Evolutionary conservation across 2,329 filamentous ascomycete genomes (phyloP).

Genomic region (Fusarium pininemorale): DNA sequence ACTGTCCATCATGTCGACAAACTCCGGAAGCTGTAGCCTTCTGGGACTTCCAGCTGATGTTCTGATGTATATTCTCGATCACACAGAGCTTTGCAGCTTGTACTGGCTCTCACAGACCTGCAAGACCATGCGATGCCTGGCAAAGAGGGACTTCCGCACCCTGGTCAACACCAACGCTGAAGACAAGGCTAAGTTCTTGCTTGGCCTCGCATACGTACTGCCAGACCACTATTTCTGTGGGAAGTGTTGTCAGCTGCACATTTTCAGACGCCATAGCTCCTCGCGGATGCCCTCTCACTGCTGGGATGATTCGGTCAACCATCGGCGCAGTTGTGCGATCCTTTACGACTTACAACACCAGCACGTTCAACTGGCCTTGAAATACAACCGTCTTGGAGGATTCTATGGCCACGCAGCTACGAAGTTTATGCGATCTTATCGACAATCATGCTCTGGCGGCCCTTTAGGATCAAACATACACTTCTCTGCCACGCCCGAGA

Average conservation of each 20-base stretch:
- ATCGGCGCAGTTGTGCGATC: not conserved
- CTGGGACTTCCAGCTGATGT: not conserved
- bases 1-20: not conserved
- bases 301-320: not conserved
- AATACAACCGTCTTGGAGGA: not conserved
- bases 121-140: not conserved
- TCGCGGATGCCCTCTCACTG: fast-evolving
- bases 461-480: fast-evolving
- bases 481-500: not conserved
- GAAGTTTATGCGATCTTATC: not conserved
- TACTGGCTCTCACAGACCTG: not conserved
- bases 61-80: not conserved
- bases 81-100: not conserved
- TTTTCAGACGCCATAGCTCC: fast-evolving
- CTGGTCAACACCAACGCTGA: not conserved
- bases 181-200: not conserved
- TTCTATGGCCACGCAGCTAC: too few species aligned
- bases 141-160: not conserved
- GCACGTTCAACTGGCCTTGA: not conserved
- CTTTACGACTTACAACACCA: not conserved
- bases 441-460: fast-evolving
- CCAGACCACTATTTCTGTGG: not conserved
- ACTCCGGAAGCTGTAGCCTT: not conserved
- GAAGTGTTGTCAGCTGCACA: not conserved
- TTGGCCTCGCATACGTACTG: not conserved